Base-by-base conservation (phyloP, 2,329 filamentous ascomycete genomes). In the Fusarium goolgardi region DNA sequence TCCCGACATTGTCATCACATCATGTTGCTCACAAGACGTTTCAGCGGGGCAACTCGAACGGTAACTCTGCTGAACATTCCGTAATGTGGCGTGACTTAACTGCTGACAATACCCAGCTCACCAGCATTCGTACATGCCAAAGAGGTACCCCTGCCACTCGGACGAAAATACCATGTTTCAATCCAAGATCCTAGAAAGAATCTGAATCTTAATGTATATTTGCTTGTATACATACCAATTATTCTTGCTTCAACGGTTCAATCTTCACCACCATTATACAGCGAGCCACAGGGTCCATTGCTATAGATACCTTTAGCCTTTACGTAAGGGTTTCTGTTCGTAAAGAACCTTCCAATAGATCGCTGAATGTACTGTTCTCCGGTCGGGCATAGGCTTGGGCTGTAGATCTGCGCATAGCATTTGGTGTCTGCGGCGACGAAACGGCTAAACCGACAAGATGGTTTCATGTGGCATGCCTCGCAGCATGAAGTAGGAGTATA, bases 71-170 rank as follows among this genome's bases (percentile, higher is more conserved):
- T 37, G n/a, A 29, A 47, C 51, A 13, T 29, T 16, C 6, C 39
- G 23, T 20, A 29, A 29, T 29, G 40, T 54, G 51, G 51, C 29
- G 21, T 54, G 51, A 46, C 37, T 35, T 5, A 54, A 32, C 51
- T 54, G 40, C 31, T 50, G 46, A 37, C 21, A 27, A 2, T 50
- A 2, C 18, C 29, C 1, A 8, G 21, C 7, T 5, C 25, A 6
- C 2, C 12, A 37, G 20, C 35, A 37, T 11, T 37, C 10, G n/a
- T n/a, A 7, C n/a, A 10, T 35, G 9, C 32, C 6, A 6, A 32
- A 15, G 29, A 15, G 29, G 32, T 34, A 34, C 15, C 32, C 32
- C 32, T 9, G 32, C 15, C 32, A 35, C 16, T 18, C 7, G 2
- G 8, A 18, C 32, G 16, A 18, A 10, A 18, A 32, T 32, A 32